A percentile compares a stretch with the other conserved stretches of the same genome.
Evolutionary conservation across 2,329 filamentous ascomycete genomes (phyloP).

Genomic region (Pseudogymnoascus sp.): DNA sequence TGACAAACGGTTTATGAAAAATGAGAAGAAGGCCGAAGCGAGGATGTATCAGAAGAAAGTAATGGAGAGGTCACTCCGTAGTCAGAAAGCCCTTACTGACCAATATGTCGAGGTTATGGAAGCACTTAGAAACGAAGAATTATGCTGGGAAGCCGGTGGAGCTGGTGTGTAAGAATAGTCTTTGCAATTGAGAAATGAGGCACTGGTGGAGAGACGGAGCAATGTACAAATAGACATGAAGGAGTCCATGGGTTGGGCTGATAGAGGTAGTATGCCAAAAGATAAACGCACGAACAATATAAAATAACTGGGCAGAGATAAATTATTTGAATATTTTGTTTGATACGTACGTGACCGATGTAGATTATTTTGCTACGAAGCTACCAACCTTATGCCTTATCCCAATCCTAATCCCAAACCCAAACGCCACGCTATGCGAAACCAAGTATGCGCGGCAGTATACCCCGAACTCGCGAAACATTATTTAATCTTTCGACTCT

Average conservation of each 20-base stretch:
- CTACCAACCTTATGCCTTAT: neutral
- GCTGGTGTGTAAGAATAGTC: neutral
- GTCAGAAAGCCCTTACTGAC: neutral
- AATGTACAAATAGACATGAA: neutral
- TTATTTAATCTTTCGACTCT: conserved; percentile 47
- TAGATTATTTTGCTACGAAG: conserved; percentile 5
- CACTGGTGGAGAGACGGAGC: neutral
- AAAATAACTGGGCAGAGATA: neutral
- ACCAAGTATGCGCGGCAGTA: neutral
- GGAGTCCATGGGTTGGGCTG: neutral
- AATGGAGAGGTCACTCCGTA: neutral
- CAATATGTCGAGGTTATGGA: neutral
- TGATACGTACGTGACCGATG: neutral
- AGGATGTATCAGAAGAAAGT: neutral
- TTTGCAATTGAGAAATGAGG: neutral
- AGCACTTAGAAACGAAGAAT: neutral
- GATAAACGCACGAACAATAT: neutral
- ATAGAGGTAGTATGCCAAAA: neutral
- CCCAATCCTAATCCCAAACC: conserved; percentile 4
- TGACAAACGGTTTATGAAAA: neutral
- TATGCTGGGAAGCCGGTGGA: neutral
- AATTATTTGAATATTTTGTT: neutral
- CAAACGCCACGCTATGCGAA: conserved; percentile 11
- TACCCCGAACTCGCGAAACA: neutral
- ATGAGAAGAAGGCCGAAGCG: neutral